A percentile compares a stretch with the other conserved stretches of the same genome.
Conservation (phyloP, 306 rosid species). For the Senna siamea region DNA sequence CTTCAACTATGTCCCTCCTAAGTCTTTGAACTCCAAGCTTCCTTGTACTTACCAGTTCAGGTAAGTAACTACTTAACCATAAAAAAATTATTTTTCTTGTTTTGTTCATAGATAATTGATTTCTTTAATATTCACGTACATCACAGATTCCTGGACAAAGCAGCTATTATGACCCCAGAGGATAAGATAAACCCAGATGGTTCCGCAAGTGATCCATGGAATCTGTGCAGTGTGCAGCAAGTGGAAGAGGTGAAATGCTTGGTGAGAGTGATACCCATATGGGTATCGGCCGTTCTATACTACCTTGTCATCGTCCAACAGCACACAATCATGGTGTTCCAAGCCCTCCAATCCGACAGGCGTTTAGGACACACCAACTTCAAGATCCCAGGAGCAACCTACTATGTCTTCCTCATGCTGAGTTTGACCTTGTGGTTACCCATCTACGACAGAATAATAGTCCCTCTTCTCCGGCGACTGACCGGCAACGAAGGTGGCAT, state of each 20-base stretch:
- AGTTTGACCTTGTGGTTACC: conserved; percentile 69
- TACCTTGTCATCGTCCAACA: conserved; percentile 54
- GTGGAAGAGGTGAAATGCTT: conserved; percentile 88
- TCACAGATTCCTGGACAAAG: conserved; percentile 79
- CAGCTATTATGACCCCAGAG: conserved; percentile 60
- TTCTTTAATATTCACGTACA: too few relatives aligned
- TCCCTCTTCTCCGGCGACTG: conserved; percentile 56
- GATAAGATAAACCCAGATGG: conserved; percentile 69
- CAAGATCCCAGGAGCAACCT: conserved; percentile 77
- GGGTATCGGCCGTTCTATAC: conserved; percentile 57
- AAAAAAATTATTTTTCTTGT: too few relatives aligned
- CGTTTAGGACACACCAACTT: conserved; percentile 53
- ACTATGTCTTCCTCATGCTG: conserved; percentile 61
- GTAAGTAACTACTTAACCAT: too few relatives aligned
- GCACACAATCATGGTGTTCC: conserved; percentile 64
- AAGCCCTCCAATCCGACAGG: conserved; percentile 84
- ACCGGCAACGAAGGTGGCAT: conserved; percentile 73
- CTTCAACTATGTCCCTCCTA: conserved; percentile 59
- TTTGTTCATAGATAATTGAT: too few relatives aligned
- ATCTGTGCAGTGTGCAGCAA: conserved; percentile 77
- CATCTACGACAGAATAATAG: conserved; percentile 64
- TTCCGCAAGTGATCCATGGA: conserved; percentile 76
- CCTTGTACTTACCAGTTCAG: conserved; percentile 77
- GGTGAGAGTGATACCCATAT: conserved; percentile 72
- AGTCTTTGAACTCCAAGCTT: conserved; percentile 63